Evolutionary conservation across 306 rosid genomes (phyloP), one percentile per base, ranked within the genome.

Genomic region (Vigna unguiculata): DNA sequence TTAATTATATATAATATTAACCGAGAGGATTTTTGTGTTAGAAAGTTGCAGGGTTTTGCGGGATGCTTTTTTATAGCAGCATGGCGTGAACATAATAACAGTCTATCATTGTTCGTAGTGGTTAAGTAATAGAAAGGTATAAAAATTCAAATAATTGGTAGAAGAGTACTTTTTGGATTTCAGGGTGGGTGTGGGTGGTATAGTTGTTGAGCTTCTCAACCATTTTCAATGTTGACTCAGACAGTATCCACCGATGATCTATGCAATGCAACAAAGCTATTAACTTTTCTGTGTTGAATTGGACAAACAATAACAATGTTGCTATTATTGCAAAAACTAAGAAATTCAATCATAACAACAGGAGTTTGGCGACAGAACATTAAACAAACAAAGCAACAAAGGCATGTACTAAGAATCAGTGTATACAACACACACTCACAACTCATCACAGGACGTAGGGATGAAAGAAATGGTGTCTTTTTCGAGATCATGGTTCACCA

Each of bases 401-500:
- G 16, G 11, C 13, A 70, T 36, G 71, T 6, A 19, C 43, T 19
- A 2, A 60, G 16, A 2, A 60, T 20, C 11, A 54, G 16, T 52
- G 32, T 34, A 34, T 54, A 16, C 25, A 9, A 5, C 75, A 53
- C 30, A 68, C 7, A 2, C 41, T 85, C 83, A 85, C 79, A 85
- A 28, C 16, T 61, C 38, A 71, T 82, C 81, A 53, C 91, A 87
- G 2, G 76, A 62, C 1, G 85, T 83, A 65, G 87, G 82, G 0
- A 74, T 7, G 19, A 87, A 87, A 8, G 88, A 64, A 59, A 87
- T 28, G 25, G 85, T 82, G 12, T 80, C 76, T 43, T 74, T 78
- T n/a, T 45, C 30, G 52, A 87, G 84, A 61, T 87, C 88, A 87
- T 87, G 86, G 67, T 53, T 71, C 14, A 87, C 87, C 91, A 87